These are phyloP conservation scores for Phytophthora boehmeriae DNA, from an alignment of 352 stramenopile species.

Conservation along the genomic window DNA sequence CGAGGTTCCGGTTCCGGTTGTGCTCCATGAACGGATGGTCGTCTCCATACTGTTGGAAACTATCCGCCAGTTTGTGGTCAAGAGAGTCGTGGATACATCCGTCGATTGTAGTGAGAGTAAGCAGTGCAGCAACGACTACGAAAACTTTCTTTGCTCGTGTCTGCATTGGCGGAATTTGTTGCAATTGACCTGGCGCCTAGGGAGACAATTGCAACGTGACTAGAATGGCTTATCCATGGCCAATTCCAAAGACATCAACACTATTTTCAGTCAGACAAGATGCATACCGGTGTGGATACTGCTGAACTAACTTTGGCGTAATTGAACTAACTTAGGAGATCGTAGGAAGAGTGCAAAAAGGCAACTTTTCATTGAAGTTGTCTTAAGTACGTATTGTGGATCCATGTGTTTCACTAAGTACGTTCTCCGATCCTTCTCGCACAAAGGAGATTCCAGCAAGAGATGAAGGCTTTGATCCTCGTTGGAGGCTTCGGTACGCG, in stretches of 20 bases:
- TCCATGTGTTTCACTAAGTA: not conserved
- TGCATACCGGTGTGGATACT: too few species aligned
- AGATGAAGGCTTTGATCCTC: conserved; percentile 92
- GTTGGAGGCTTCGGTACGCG: conserved; percentile 91
- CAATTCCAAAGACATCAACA: too few species aligned
- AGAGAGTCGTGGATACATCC: conserved; percentile 42
- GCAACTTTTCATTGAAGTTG: too few species aligned
- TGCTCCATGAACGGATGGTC: conserved; percentile 27
- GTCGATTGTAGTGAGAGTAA: not conserved
- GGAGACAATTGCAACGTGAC: too few species aligned
- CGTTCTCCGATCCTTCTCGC: not conserved
- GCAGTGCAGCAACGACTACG: not conserved
- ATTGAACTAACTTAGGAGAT: too few species aligned
- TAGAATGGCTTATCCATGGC: too few species aligned
- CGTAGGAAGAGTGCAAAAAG: too few species aligned
- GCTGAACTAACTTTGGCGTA: too few species aligned
- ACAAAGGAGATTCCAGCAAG: conserved; percentile 1
- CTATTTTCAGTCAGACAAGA: not conserved
- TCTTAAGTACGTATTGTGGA: not conserved
- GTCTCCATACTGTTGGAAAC: conserved; percentile 32
- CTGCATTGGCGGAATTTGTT: conserved; percentile 16
- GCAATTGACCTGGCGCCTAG: too few species aligned
- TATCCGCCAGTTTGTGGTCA: conserved; percentile 25
- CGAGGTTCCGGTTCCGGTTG: conserved; percentile 13
- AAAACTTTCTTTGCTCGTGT: conserved; percentile 5